Conservation (phyloP, 108 stramenopile species). For the Cyclotella kingstonii region DNA sequence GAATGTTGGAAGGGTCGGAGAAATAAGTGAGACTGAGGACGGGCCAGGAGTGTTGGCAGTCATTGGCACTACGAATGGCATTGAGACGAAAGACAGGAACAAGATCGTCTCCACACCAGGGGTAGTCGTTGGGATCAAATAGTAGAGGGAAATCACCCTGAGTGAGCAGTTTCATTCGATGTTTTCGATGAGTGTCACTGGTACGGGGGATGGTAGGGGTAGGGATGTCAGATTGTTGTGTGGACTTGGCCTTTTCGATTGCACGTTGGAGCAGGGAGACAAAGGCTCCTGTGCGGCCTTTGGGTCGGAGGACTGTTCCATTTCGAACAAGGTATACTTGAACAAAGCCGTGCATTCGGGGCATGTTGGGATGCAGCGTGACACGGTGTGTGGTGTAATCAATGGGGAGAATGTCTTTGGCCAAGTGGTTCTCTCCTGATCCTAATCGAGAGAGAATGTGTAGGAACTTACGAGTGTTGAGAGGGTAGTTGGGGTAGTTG, state of each 20-base stretch:
- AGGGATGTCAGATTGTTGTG: too few relatives aligned
- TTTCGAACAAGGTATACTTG: conserved; percentile 14
- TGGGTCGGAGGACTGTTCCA: conserved; percentile 25
- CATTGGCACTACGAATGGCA: conserved; percentile 17
- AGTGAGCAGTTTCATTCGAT: conserved; percentile 12
- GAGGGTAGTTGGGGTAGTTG: conserved; percentile 5
- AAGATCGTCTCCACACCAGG: conserved; percentile 29
- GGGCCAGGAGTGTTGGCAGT: conserved; percentile 30
- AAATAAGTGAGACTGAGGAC: conserved; percentile 25
- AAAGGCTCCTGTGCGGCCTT: conserved; percentile 16
- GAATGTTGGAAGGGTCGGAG: conserved; percentile 12
- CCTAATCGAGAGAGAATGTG: conserved; percentile 22
- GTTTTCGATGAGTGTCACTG: conserved; percentile 1
- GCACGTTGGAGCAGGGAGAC: conserved; percentile 26
- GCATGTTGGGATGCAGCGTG: not conserved
- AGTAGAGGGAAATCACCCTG: conserved; percentile 26
- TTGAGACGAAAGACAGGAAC: conserved; percentile 31
- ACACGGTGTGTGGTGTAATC: conserved; percentile 10
- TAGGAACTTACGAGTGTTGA: conserved; percentile 26
- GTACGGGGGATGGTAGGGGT: too few relatives aligned
- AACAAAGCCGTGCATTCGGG: conserved; percentile 12
- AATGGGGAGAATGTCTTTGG: conserved; percentile 3
- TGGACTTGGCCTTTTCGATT: conserved; percentile 11
- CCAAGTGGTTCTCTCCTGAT: conserved; percentile 21
- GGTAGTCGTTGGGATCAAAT: conserved; percentile 28